Evolutionary conservation across 805 yeast genomes (phyloP), one percentile per base, ranked within the genome.

Genomic region (Candida takata): DNA sequence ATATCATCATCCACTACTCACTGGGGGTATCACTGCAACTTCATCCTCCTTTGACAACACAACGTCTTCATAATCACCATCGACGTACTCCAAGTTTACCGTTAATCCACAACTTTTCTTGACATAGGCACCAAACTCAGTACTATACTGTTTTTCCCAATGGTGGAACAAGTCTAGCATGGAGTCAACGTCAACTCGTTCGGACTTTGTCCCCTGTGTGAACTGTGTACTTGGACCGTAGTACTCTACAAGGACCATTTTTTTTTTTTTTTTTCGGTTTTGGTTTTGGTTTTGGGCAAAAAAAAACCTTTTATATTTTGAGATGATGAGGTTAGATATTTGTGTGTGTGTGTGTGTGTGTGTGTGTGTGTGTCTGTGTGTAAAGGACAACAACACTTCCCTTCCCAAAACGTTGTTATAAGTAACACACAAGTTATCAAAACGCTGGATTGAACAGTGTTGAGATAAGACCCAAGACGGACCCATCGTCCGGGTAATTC

Each of bases 1-100:
- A n/a, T n/a, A n/a, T n/a, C n/a, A n/a, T n/a, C n/a, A 47, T 2
- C 52, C 52, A 6, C 45, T 36, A 15, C 50, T 45, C 6, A 48
- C 52, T 1, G 52, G 52, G 1, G 52, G 52, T 15, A 48, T 48
- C 5, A 48, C 35, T 3, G 47, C 44, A 12, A 48, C 33, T 23
- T 48, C 50, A 30, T 45, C 48, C 0, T 25, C 23, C 1, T 33
- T 30, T 3, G n/a, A 17, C 24, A 43, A 20, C 17, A 3, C 16
- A 6, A 17, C 8, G 8, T n/a, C 8, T 1, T 34, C 10, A 8
- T n/a, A n/a, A 27, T 25, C 34, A 8, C 35, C 16, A 11, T 45
- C 43, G 9, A 48, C n/a, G 29, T 48, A 48, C 15, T 48, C 48
- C 18, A 41, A 25, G 19, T 44, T 40, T 8, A 45, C 21, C 12